Base-by-base conservation (phyloP, 768 basidiomycete genomes). In the Pulveroboletus ravenelii region DNA sequence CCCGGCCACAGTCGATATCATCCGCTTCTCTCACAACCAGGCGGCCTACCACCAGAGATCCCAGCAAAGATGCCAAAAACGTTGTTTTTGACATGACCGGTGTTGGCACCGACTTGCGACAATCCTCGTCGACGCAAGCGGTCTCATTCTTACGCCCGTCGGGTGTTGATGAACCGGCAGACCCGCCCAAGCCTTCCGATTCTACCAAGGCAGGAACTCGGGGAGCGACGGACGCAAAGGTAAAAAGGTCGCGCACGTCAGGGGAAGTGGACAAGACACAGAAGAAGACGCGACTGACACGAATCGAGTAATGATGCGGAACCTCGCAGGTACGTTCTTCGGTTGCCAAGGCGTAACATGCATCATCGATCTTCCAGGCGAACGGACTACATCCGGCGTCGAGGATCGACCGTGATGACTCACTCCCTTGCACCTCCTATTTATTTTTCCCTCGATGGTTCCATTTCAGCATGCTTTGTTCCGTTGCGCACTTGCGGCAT, bases 41-140 rank as follows among this genome's bases (percentile, higher is more conserved):
- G 46, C 51, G 53, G 10, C 36, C 53, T 42, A 17, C 32, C 8
- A 46, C 12, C 39, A 58, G 46, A 23, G 59, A 63, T 38, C 54
- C 60, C 41, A 53, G 66, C 45, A 75, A 73, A 58, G 66, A 72
- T 15, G 78, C 78, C 2, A 71, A 70, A 52, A 66, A 76, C 35
- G 51, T 73, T 23, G 72, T 82, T 13, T 75, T 75, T 55, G 75
- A 80, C 54, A 75, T 60, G 47, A 59, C 66, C 6, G 73, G 72
- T 14, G 77, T 80, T 29, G 81, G 80, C 14, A 65, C 70, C 39
- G 80, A 83, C 65, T 55, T 82, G 44, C 73, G 73, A 32, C 52
- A 66, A 25, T 62, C 66, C 38, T 51, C 65, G 25, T 46, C 64
- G 23, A 40, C 47, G 18, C 54, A n/a, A n/a, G n/a, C n/a, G n/a